Evolutionary conservation across 2,329 filamentous ascomycete species (phyloP).

Genomic region (Hortaea werneckii): DNA sequence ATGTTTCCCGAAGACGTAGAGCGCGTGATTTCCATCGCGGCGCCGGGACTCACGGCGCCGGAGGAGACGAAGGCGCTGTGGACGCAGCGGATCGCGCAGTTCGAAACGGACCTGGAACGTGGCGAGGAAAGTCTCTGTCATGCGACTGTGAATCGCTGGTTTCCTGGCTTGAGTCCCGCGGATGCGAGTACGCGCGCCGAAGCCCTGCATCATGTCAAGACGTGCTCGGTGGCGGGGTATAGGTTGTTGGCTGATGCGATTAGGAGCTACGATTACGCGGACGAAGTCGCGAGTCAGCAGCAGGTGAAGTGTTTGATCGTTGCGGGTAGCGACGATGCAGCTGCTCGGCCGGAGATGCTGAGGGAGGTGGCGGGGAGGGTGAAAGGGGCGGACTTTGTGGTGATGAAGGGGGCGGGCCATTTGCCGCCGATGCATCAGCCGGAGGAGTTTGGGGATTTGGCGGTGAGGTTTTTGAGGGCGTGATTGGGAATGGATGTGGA

Average conservation of each 20-base stretch:
- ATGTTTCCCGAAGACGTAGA: constrained; percentile 15
- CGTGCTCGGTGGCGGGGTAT: constrained; percentile 16
- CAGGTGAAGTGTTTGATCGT: constrained; percentile 13
- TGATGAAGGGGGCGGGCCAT: constrained; percentile 19
- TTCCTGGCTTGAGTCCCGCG: constrained; percentile 11
- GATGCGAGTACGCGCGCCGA: constrained; percentile 11
- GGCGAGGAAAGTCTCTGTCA: constrained; percentile 11
- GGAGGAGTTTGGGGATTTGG: constrained; percentile 13
- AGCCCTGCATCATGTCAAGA: constrained; percentile 13
- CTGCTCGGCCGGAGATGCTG: constrained; percentile 11
- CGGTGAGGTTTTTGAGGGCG: constrained; percentile 12
- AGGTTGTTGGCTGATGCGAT: constrained; percentile 18
- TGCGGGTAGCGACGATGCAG: constrained; percentile 16
- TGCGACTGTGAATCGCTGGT: constrained; percentile 17
- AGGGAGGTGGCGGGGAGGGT: constrained; percentile 14
- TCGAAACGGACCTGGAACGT: constrained; percentile 10
- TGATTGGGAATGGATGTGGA: not conserved
- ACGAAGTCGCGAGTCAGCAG: constrained; percentile 6
- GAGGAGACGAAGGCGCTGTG: constrained; percentile 12
- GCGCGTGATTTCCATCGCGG: constrained; percentile 14
- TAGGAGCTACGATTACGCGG: constrained; percentile 17
- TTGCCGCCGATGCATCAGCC: constrained; percentile 20
- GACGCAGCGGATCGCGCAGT: constrained; percentile 14
- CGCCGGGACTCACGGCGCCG: constrained; percentile 16
- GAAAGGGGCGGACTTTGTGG: constrained; percentile 11